These are phyloP conservation scores for Zygosaccharomyces gambellarensis DNA, from an alignment of 805 yeast species.

Conservation along the genomic window DNA sequence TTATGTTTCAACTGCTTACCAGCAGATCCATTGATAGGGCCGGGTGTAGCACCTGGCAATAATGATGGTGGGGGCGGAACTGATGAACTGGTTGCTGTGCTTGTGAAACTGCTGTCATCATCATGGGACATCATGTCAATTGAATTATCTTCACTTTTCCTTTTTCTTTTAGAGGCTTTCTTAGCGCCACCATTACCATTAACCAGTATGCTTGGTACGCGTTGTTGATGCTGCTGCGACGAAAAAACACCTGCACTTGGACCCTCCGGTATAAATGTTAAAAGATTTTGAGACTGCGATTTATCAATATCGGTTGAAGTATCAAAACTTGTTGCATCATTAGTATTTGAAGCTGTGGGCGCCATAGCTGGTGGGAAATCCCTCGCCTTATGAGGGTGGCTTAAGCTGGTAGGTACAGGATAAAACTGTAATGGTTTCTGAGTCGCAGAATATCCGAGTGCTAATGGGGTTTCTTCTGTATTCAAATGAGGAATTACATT, in stretches of 20 bases:
- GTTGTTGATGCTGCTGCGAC: conserved; percentile 11
- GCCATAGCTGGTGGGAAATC: conserved; percentile 6
- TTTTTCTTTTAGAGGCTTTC: conserved; percentile 6
- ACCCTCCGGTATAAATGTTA: conserved; percentile 22
- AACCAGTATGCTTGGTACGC: conserved; percentile 18
- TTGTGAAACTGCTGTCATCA: not conserved
- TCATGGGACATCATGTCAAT: conserved; percentile 5
- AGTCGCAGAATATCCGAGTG: conserved; percentile 27
- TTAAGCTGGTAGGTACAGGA: conserved; percentile 26
- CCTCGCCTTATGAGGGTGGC: conserved; percentile 11
- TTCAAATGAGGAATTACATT: conserved; percentile 7
- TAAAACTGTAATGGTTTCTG: conserved; percentile 34
- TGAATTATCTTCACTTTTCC: conserved; percentile 4
- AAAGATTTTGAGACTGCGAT: conserved; percentile 7
- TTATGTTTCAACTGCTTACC: conserved; percentile 3
- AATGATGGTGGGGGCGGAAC: conserved; percentile 2
- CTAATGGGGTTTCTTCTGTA: conserved; percentile 18
- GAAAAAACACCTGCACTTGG: conserved; percentile 12
- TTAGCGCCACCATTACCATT: conserved; percentile 22
- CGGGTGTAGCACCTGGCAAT: conserved; percentile 1
- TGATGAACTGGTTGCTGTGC: not conserved
- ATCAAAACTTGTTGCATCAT: conserved; percentile 13
- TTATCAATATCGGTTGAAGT: conserved; percentile 35
- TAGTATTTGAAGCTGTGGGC: not conserved
- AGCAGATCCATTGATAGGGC: not conserved